A percentile compares a stretch with the other conserved stretches of the same genome.
Conservation (phyloP, 2,329 filamentous ascomycete genomes). For the Hymenoscyphus linearis region DNA sequence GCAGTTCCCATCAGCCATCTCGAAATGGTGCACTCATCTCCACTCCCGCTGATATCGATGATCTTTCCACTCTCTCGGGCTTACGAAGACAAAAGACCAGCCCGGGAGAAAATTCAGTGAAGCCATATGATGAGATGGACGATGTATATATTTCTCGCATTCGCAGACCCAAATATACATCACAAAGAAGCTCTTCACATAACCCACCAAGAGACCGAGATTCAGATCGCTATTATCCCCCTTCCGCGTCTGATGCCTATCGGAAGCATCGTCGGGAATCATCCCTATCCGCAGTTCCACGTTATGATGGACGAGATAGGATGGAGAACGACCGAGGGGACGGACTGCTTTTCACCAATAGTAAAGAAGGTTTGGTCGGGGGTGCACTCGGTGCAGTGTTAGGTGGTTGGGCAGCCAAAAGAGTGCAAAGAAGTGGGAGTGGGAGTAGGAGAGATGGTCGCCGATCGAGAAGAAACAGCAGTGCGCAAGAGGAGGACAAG, state of each 20-base stretch:
- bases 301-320: background rate
- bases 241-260: background rate
- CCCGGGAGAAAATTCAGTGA: background rate
- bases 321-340: background rate
- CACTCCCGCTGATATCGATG: background rate
- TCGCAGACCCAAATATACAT: background rate
- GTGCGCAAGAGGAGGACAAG: conserved; percentile 5
- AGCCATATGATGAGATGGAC: conserved; percentile 1
- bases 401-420: conserved; percentile 9
- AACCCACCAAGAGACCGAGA: conserved; percentile 1
- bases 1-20: conserved; percentile 7
- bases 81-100: conserved; percentile 1
- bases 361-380: conserved; percentile 8
- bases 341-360: conserved; percentile 7
- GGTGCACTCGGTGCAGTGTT: conserved; percentile 9
- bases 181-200: conserved; percentile 7
- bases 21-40: background rate
- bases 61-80: background rate
- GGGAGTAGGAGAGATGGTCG: background rate
- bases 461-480: background rate
- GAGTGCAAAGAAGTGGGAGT: background rate
- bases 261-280: background rate
- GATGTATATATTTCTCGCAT: background rate
- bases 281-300: background rate
- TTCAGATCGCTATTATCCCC: background rate